phyloP scores from a whole-genome alignment of 1,139 yeast species.

The Hanseniaspora gamundiae region DNA sequence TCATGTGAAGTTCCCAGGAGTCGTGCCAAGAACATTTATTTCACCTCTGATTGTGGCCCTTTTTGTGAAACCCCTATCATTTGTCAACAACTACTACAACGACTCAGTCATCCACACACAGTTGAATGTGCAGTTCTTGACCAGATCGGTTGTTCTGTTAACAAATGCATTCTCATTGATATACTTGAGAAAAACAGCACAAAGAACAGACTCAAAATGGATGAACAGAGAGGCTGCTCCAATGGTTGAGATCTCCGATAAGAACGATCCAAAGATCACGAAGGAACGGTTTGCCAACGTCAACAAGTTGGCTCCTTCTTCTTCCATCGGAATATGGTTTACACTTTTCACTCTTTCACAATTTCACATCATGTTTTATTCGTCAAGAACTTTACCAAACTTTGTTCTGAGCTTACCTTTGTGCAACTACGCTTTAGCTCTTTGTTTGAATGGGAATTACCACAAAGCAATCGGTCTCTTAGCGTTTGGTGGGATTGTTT shows the following conservation, averaged over 20 bases:
- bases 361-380: slow-evolving; percentile 69
- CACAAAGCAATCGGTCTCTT: slow-evolving; percentile 42
- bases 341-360: slow-evolving; percentile 47
- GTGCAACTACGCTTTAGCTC: slow-evolving; percentile 43
- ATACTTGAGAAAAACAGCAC: slow-evolving; percentile 24
- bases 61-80: slow-evolving; percentile 27
- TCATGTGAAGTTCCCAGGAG: slow-evolving; percentile 75
- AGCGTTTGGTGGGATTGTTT: slow-evolving; percentile 53
- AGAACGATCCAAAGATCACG: neutral
- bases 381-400: slow-evolving; percentile 77
- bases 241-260: neutral
- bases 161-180: slow-evolving; percentile 32
- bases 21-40: slow-evolving; percentile 73
- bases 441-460: slow-evolving; percentile 38
- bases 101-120: slow-evolving; percentile 22
- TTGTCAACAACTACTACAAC: slow-evolving; percentile 10
- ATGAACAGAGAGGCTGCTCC: neutral
- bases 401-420: slow-evolving; percentile 66
- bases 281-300: neutral
- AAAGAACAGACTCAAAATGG: slow-evolving; percentile 12
- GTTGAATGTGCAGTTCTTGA: slow-evolving; percentile 35
- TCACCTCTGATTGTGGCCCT: slow-evolving; percentile 53
- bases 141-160: slow-evolving; percentile 43
- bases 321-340: slow-evolving; percentile 43
- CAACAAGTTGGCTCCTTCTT: slow-evolving; percentile 5